phyloP scores from a whole-genome alignment of 1,284 basidiomycete genomes.

The Xerocomus minutiporus region DNA sequence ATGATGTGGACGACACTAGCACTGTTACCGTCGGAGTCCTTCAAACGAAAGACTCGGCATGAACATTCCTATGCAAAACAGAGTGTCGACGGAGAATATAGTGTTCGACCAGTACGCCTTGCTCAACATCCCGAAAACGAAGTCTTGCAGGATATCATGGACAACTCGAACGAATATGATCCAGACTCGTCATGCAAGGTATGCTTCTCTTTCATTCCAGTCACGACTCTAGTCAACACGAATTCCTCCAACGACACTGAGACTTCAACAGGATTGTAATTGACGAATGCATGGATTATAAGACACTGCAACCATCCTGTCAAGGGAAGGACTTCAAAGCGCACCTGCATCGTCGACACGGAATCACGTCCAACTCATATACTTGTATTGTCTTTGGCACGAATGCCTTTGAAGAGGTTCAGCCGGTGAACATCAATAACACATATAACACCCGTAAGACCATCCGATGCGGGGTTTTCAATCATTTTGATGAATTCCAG shows the following conservation, averaged over 20 bases:
- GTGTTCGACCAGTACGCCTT: neutral
- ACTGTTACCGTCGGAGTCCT: neutral
- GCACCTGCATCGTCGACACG: neutral
- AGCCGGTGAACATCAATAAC: too few species aligned
- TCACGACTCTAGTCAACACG: neutral
- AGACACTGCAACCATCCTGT: too few species aligned
- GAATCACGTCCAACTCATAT: too few species aligned
- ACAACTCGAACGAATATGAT: neutral
- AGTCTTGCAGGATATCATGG: neutral
- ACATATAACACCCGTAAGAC: neutral
- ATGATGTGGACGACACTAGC: neutral
- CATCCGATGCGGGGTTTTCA: neutral
- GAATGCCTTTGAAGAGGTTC: too few species aligned
- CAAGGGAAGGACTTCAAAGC: neutral
- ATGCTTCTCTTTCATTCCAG: neutral
- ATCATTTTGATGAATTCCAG: neutral
- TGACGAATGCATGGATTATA: neutral
- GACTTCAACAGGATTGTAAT: neutral
- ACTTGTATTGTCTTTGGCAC: too few species aligned
- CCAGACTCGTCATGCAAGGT: constrained; percentile 1
- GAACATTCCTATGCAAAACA: neutral
- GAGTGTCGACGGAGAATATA: too few species aligned
- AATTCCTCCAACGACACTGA: neutral
- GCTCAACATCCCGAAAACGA: neutral
- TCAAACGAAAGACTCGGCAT: neutral